Conservation (phyloP, 1,139 yeast genomes). For the Candida glucosophila region DNA sequence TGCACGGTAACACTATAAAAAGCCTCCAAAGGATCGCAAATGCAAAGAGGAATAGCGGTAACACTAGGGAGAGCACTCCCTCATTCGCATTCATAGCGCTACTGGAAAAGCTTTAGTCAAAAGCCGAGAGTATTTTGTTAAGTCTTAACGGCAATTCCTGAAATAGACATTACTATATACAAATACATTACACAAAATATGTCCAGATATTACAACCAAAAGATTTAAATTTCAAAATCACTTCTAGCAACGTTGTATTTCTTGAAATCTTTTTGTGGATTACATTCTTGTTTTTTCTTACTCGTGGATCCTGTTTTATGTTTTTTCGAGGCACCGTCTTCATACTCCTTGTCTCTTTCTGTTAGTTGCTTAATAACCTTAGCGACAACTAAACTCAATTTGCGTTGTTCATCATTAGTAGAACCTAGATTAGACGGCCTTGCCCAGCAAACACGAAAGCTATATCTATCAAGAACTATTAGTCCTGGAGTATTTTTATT, state of each 20-base stretch:
- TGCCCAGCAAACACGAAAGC: constrained; percentile 64
- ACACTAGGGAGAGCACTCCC: background rate
- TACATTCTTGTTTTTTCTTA: background rate
- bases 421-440: constrained; percentile 42
- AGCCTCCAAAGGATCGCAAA: background rate
- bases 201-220: no score
- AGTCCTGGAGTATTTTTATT: constrained; percentile 26
- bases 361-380: constrained; percentile 53
- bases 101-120: background rate
- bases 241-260: constrained; percentile 9
- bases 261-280: background rate
- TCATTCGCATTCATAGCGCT: background rate
- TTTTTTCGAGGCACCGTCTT: background rate
- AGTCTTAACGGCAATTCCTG: no score
- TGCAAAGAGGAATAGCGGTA: background rate
- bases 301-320: background rate
- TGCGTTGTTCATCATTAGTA: constrained; percentile 38
- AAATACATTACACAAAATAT: no score
- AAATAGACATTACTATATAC: no score
- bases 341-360: constrained; percentile 21
- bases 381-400: constrained; percentile 45
- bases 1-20: background rate
- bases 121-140: background rate
- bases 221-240: constrained; percentile 12
- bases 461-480: constrained; percentile 26